These are phyloP conservation scores for Chlorella variabilis DNA, from an alignment of 163 green algal species.

Conservation along the genomic window DNA sequence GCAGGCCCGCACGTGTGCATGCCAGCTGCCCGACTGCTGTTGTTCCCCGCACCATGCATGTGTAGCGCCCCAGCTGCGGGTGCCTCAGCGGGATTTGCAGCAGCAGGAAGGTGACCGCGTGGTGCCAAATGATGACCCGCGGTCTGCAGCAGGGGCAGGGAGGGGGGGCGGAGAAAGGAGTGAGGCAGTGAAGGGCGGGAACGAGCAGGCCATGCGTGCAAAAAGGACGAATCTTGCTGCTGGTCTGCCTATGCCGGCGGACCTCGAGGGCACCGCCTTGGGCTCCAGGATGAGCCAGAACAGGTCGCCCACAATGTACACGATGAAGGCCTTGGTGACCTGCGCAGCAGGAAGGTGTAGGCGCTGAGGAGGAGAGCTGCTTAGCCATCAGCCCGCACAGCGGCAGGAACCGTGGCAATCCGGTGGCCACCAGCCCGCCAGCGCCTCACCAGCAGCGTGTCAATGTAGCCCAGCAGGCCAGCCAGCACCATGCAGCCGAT, in stretches of 20 bases:
- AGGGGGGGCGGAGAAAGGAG: neutral
- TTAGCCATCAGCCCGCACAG: neutral
- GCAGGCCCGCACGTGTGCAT: too few relatives aligned
- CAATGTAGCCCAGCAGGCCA: slow-evolving; percentile 41
- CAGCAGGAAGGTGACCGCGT: slow-evolving; percentile 57
- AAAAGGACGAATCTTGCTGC: too few relatives aligned
- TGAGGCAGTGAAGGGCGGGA: neutral
- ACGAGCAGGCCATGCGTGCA: too few relatives aligned
- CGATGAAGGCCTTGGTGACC: slow-evolving; percentile 26
- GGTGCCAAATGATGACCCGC: slow-evolving; percentile 57
- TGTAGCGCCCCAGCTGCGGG: slow-evolving; percentile 46
- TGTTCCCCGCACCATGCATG: slow-evolving; percentile 38
- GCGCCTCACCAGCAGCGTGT: slow-evolving; percentile 27
- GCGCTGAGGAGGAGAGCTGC: neutral
- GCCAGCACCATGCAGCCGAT: slow-evolving; percentile 45
- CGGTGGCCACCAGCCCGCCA: too few relatives aligned
- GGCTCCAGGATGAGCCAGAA: slow-evolving; percentile 40
- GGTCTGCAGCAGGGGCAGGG: slow-evolving; percentile 13
- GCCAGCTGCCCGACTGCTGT: too few relatives aligned
- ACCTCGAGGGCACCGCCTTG: slow-evolving; percentile 47
- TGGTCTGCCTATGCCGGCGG: too few relatives aligned
- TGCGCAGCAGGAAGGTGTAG: neutral
- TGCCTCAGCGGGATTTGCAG: slow-evolving; percentile 56
- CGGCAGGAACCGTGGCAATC: too few relatives aligned
- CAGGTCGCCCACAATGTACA: slow-evolving; percentile 26